Percentiles rank a stretch among this genome's conserved stretches.
Evolutionary conservation across 257 asterid species (phyloP).

Genomic region (Lycium ferocissimum): DNA sequence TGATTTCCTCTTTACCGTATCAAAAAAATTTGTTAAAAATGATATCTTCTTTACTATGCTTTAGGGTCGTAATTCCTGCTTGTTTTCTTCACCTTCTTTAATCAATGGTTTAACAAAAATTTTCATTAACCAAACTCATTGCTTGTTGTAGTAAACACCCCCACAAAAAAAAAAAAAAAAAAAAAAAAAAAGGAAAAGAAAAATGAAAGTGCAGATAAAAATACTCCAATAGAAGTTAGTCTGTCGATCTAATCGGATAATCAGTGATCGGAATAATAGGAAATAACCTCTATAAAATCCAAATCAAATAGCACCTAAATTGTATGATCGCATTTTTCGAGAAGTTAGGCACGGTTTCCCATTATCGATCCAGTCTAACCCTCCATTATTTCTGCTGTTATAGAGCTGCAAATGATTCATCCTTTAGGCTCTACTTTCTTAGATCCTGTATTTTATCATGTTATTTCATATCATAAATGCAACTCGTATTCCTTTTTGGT

Average conservation of each 20-base stretch:
- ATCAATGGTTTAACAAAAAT: background rate
- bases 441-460: slow-evolving; percentile 10
- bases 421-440: background rate
- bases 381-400: background rate
- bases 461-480: background rate
- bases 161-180: background rate
- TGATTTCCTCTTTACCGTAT: background rate
- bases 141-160: background rate
- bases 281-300: background rate
- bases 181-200: no score
- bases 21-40: background rate
- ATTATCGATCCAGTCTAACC: background rate
- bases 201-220: background rate
- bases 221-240: background rate
- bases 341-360: background rate
- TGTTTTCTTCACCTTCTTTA: slow-evolving; percentile 9
- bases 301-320: background rate
- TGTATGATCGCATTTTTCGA: background rate
- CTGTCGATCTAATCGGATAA: background rate
- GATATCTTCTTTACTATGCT: background rate
- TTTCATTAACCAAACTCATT: background rate
- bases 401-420: background rate
- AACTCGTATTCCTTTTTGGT: background rate
- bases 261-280: background rate
- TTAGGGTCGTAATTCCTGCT: background rate